Evolutionary conservation across 2,329 filamentous ascomycete genomes (phyloP).

Genomic region (Bipolaris victoriae): DNA sequence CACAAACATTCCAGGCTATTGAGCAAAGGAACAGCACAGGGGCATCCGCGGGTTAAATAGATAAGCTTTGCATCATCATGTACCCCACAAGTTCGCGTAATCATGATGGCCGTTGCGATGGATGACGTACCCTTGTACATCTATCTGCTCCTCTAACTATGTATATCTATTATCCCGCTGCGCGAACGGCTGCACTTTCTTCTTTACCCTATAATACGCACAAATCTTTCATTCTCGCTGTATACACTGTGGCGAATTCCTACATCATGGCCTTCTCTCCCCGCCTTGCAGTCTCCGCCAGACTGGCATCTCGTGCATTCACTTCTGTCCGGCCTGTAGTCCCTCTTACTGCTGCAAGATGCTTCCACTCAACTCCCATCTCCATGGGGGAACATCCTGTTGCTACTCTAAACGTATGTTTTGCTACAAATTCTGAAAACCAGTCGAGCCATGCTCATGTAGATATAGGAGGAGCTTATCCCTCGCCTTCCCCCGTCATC

Average conservation of each 20-base stretch:
- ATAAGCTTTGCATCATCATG: neutral
- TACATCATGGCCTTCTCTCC: slow-evolving; percentile 34
- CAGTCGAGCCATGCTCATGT: slow-evolving; percentile 16
- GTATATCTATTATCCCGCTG: slow-evolving; percentile 21
- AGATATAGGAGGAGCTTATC: slow-evolving; percentile 65
- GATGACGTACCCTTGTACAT: slow-evolving; percentile 20
- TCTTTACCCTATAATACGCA: slow-evolving; percentile 19
- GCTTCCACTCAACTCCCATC: slow-evolving; percentile 33
- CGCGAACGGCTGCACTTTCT: slow-evolving; percentile 27
- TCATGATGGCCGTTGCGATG: slow-evolving; percentile 5
- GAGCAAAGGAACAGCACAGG: neutral
- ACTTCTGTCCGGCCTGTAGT: slow-evolving; percentile 31
- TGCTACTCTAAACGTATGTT: slow-evolving; percentile 46
- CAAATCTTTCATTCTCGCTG: slow-evolving; percentile 9
- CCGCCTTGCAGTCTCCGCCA: slow-evolving; percentile 40
- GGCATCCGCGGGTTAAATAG: neutral
- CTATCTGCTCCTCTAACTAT: slow-evolving; percentile 18
- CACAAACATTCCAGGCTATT: no score
- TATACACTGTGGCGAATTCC: slow-evolving; percentile 22
- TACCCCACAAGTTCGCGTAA: slow-evolving; percentile 1
- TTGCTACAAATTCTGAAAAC: neutral
- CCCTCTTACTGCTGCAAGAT: slow-evolving; percentile 31
- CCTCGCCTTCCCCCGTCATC: slow-evolving; percentile 74
- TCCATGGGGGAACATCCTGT: slow-evolving; percentile 49
- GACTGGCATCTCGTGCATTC: slow-evolving; percentile 41